Evolutionary conservation across 108 stramenopile genomes (phyloP).

Genomic region (Bacterosira constricta): DNA sequence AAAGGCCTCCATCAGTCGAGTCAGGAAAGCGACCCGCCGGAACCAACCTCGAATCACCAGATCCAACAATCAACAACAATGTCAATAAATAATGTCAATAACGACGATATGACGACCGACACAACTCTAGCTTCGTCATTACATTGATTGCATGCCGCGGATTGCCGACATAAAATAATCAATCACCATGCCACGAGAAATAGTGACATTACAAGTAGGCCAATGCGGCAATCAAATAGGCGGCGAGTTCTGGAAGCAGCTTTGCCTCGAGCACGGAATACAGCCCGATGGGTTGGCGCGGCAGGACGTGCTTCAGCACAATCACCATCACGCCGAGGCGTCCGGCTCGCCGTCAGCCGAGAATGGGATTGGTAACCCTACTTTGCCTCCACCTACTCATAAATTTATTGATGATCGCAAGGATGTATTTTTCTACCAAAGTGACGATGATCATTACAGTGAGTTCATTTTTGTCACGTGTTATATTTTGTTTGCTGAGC

Average conservation of each 20-base stretch:
- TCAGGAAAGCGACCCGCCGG: no score
- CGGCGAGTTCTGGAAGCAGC: conserved; percentile 99
- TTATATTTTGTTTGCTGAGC: no score
- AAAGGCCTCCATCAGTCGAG: no score
- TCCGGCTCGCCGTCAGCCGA: neutral
- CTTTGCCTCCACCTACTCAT: neutral
- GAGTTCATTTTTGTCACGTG: no score
- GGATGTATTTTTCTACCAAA: conserved; percentile 98
- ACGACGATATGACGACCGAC: no score
- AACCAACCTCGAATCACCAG: no score
- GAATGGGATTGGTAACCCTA: neutral
- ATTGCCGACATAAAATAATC: neutral
- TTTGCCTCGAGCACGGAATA: conserved; percentile 98
- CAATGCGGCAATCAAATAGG: conserved; percentile 99
- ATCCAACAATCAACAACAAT: no score
- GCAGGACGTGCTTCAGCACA: conserved; percentile 43
- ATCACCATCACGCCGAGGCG: neutral
- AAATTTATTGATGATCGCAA: conserved; percentile 91
- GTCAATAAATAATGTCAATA: no score
- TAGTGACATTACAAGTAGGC: conserved; percentile 98
- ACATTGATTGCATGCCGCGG: neutral
- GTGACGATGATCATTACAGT: conserved; percentile 75
- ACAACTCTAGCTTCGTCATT: neutral
- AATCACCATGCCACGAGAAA: conserved; percentile 94
- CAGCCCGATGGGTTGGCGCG: conserved; percentile 90